Base-by-base conservation (phyloP, 2,329 filamentous ascomycete species). In the Thermomyces lanuginosus region DNA sequence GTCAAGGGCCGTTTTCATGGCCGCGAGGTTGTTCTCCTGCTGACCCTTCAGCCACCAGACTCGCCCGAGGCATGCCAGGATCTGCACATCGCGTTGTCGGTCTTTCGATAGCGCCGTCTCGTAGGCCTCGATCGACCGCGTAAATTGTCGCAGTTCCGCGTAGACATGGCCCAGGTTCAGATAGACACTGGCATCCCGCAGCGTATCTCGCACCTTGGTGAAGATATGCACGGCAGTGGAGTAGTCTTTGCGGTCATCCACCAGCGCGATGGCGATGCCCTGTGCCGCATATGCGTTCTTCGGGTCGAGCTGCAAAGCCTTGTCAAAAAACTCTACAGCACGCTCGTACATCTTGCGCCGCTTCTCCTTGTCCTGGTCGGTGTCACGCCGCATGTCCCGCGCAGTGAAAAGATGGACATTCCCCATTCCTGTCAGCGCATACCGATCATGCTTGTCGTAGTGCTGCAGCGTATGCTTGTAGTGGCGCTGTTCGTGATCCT, bases 321-420 rank as follows among this genome's bases (percentile, higher is more conserved):
- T 98, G 49, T 95, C 89, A 42, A 93, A 98, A 55, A 98, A 98
- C 48, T 98, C 91, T 7, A 95, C 84, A 0, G 89, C 84, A 39
- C 86, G 83, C 47, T 75, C 72, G 48, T 95, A 98, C 35, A 73
- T 76, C 40, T 77, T 79, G 31, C 76, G 78, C 28, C 84, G 75
- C 59, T 91, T 92, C 43, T 92, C 78, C 55, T 81, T 92, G 33
- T 98, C 86, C 33, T 73, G 66, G 6, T 95, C 89, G 0, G 79
- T 79, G 35, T 89, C 80, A 26, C 84, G 73, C 16, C 81, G 78
- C 83, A 95, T 93, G 51, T 98, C 91, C 40, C 89, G 73, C 6
- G 89, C 89, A 35, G 81, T 73, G 39, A 76, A 63, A 21, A 98
- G 66, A 40, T 86, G 76, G n/a, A 98, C 61, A 48, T 98, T 98